Base-by-base conservation (phyloP, 1,284 basidiomycete genomes). In the Cystobasidium slooffiae region DNA sequence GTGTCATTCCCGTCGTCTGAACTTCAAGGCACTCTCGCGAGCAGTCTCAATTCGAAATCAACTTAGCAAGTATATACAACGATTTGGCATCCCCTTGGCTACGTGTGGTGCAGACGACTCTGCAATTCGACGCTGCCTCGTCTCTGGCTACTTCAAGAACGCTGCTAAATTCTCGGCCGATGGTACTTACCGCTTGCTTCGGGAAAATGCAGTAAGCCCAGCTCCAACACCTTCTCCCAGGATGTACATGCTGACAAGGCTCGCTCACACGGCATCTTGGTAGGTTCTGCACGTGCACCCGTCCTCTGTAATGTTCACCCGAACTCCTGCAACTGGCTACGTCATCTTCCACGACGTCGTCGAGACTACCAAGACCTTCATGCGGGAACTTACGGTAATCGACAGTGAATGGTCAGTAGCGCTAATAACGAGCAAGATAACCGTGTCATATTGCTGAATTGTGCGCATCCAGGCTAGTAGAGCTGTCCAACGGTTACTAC, bases 311-410 rank as follows among this genome's bases (percentile, higher is more conserved):
- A 84, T 98, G 74, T 99, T 99, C 81, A 97, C 94, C 1, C 86
- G 97, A 49, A 93, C 91, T 78, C 91, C 96, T 1, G 86, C 88
- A 18, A 90, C 90, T 0, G 92, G 92, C 10, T 99, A 93, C 92
- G 92, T 98, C 6, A 86, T 99, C 24, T 99, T 91, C 80, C 93
- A 97, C 81, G 95, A 99, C 81, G 90, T 98, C 83, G 88, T 96
- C 78, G 94, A 97, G 82, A 97, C 96, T 0, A 94, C 92, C 77
- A 97, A 96, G 83, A 89, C 81, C 37, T 87, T 86, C 77, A 87
- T 87, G 82, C 79, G 86, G 56, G 87, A 88, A 76, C 70, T 87
- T 20, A 86, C 85, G 0, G 84, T 85, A 7, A 82, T 86, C 41
- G 84, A 85, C 51, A 82, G 84, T 73, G 85, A 86, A 59, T 87